Conservation (phyloP, 1,284 basidiomycete genomes). For the Inonotus hispidus region DNA sequence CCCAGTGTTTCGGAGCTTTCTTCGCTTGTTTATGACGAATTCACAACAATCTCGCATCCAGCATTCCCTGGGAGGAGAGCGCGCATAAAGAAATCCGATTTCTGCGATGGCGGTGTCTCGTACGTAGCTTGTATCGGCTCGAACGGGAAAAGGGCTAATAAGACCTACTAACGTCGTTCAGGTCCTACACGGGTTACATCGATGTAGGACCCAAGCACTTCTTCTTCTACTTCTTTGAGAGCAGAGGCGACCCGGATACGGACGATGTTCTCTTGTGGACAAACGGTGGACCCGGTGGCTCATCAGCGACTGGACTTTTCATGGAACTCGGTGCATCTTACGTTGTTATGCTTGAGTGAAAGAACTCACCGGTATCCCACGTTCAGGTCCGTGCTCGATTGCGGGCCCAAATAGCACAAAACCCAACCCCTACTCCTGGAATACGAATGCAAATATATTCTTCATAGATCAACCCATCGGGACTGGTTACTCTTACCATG, state of each 20-base stretch:
- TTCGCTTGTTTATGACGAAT: neutral
- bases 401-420: slow-evolving; percentile 37
- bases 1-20: neutral
- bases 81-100: slow-evolving; percentile 16
- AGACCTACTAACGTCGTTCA: neutral
- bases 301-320: slow-evolving; percentile 53
- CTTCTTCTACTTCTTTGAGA: slow-evolving; percentile 80
- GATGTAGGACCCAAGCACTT: slow-evolving; percentile 67
- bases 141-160: neutral
- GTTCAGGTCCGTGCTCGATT: slow-evolving; percentile 45
- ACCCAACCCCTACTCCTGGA: slow-evolving; percentile 62
- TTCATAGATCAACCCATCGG: slow-evolving; percentile 66
- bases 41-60: slow-evolving; percentile 14
- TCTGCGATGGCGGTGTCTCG: slow-evolving; percentile 14
- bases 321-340: slow-evolving; percentile 50
- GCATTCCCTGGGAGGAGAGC: slow-evolving; percentile 15
- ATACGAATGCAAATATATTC: slow-evolving; percentile 62
- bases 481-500: slow-evolving; percentile 68
- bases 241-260: slow-evolving; percentile 31
- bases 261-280: slow-evolving; percentile 38
- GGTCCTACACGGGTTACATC: slow-evolving; percentile 50
- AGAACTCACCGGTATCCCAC: neutral
- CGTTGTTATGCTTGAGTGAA: neutral
- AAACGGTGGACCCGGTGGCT: slow-evolving; percentile 46
- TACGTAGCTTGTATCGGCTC: neutral